Evolutionary conservation across 768 basidiomycete species (phyloP), one percentile per base, ranked within the genome.

Genomic region (Pleurotus platypus): DNA sequence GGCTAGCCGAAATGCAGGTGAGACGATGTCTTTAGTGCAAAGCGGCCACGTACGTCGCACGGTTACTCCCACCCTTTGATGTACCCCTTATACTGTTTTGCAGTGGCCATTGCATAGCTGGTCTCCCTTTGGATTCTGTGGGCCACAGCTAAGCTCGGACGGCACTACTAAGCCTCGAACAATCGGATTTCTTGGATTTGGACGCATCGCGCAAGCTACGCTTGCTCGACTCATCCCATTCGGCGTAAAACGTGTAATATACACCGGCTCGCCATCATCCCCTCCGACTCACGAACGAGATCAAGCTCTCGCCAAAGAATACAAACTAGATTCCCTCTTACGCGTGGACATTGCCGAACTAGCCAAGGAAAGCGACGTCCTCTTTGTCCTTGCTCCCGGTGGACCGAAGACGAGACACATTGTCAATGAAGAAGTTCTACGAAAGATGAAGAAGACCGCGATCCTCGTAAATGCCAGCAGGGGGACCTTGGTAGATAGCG

Each of bases 171-270:
- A 42, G 12, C 26, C 60, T 6, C 84, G 87, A 43, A 95, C 87
- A 1, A 83, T 87, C 2, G 94, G 93, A 1, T 97, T 98, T 74
- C 77, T 98, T 30, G 97, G 97, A 11, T 98, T 98, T 63, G 96
- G 96, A 5, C 85, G 96, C 22, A 98, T 98, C 63, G 85, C 94
- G 0, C 92, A 94, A 64, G 88, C 88, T 18, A 90, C 89, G 0
- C 80, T 96, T 42, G 70, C 79, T 1, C 85, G 96, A 2, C 81
- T 98, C 38, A 72, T 90, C 8, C 84, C 90, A 0, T 98, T 98
- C 67, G 93, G 89, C 22, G 78, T 92, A 64, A 88, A 84, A 0
- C 75, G 83, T 62, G 86, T 85, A 61, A 61, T 95, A 43, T 96
- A 94, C 72, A 68, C 76, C 8, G 84, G 84, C 1, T 56, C 72